Evolutionary conservation across 352 stramenopile genomes (phyloP), one percentile per base, ranked within the genome.

Genomic region (Aphanomyces cochlioides): DNA sequence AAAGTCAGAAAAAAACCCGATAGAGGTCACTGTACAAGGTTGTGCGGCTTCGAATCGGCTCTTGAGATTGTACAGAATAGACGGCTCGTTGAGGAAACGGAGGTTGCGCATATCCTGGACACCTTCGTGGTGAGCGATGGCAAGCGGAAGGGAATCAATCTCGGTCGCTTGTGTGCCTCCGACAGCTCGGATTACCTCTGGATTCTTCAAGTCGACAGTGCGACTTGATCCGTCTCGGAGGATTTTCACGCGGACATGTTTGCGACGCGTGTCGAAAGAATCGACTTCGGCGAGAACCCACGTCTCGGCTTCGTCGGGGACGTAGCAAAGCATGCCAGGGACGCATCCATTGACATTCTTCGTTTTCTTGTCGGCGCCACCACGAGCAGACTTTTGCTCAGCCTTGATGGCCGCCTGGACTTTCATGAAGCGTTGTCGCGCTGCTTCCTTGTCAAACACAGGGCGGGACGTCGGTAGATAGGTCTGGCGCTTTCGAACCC

Each of bases 1-100:
- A 28, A 15, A 36, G 40, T 21, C 64, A 15, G 34, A 48, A 64
- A 66, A 5, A 71, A 19, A 34, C 37, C 40, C 36, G 64, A 37
- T 48, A 48, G 34, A 36, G 72, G 10, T 7, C 36, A 69, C 13
- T 77, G 28, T 84, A 87, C 78, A 99, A 13, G 96, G 96, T 78
- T 96, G 90, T 10, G 88, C 91, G 7, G 81, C 82, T 40, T 90
- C 87, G 66, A 96, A 97, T 4, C 92, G 85, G 73, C 91, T 83
- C 72, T 96, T 95, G 68, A 98, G 78, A 78, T 97, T 98, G 81
- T 96, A 97, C 38, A 98, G 77, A 71, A 98, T 97, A 15, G 88
- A 95, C 54, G 92, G 90, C 65, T 97, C 91, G 73, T 98, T 96
- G 65, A 98, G 77, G 79, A 96, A 96, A 21, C 83, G 85, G 13